These are phyloP conservation scores for Phlebiopsis gigantea DNA, from an alignment of 768 basidiomycete genomes.

Conservation along the genomic window DNA sequence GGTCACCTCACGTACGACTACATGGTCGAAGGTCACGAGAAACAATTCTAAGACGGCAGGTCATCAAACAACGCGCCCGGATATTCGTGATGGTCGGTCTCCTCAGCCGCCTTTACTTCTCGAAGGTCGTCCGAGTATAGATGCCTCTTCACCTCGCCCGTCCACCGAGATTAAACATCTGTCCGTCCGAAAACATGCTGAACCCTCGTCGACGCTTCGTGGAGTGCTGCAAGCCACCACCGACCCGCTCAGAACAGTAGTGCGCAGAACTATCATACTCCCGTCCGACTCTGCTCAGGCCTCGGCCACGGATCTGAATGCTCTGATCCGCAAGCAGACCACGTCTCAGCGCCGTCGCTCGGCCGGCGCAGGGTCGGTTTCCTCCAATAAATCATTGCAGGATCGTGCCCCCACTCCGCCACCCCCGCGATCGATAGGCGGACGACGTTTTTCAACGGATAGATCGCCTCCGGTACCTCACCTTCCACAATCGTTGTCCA, in stretches of 20 bases:
- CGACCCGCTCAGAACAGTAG: conserved; percentile 38
- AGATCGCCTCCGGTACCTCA: conserved; percentile 66
- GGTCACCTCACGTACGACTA: conserved; percentile 49
- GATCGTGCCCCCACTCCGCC: conserved; percentile 86
- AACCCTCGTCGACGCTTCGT: conserved; percentile 8
- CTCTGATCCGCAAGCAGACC: conserved; percentile 51
- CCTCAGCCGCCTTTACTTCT: conserved; percentile 12
- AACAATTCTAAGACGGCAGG: conserved; percentile 36
- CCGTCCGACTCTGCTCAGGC: conserved; percentile 56
- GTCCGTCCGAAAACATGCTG: conserved; percentile 14
- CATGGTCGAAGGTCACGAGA: conserved; percentile 38
- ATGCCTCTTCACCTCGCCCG: conserved; percentile 29
- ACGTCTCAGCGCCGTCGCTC: conserved; percentile 51
- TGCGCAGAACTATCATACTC: conserved; percentile 77
- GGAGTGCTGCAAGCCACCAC: conserved; percentile 8
- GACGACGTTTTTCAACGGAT: conserved; percentile 62
- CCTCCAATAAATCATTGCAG: conserved; percentile 69
- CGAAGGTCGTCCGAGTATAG: conserved; percentile 25
- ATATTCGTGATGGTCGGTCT: conserved; percentile 10
- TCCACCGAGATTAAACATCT: conserved; percentile 17
- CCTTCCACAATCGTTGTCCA: conserved; percentile 46
- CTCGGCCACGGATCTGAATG: conserved; percentile 51
- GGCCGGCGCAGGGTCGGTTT: conserved; percentile 48
- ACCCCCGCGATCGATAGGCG: conserved; percentile 51
- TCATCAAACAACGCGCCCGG: conserved; percentile 16